Evolutionary conservation across 805 yeast species (phyloP).

Genomic region (Pichia thaimueangensis): DNA sequence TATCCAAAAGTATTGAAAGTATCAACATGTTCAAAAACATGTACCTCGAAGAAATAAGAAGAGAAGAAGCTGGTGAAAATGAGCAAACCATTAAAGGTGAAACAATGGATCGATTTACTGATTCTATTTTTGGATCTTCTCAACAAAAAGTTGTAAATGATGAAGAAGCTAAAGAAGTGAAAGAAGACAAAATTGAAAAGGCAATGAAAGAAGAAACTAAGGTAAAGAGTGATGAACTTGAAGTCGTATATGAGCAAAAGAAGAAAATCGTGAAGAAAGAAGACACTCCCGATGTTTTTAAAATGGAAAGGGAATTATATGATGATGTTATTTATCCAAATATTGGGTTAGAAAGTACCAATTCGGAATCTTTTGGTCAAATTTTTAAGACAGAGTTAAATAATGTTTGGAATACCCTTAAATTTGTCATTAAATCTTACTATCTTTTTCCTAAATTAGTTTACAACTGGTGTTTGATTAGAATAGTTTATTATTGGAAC

Average conservation of each 20-base stretch:
- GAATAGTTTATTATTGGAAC: conserved; percentile 62
- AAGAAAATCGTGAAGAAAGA: not conserved
- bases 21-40: conserved; percentile 62
- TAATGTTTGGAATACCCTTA: conserved; percentile 46
- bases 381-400: conserved; percentile 16
- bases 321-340: conserved; percentile 23
- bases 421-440: conserved; percentile 63
- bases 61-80: conserved; percentile 22
- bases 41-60: conserved; percentile 33
- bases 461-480: conserved; percentile 42
- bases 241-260: too few species aligned
- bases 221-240: too few species aligned
- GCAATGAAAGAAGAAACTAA: conserved; percentile 2
- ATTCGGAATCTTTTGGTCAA: conserved; percentile 18
- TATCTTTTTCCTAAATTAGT: conserved; percentile 59
- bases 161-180: not conserved
- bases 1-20: conserved; percentile 76
- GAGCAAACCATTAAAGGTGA: not conserved
- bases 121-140: conserved; percentile 3
- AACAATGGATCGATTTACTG: not conserved
- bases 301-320: conserved; percentile 20
- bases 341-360: not conserved
- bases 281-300: conserved; percentile 18
- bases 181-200: not conserved
- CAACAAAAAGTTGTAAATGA: not conserved